Conservation (phyloP, 768 basidiomycete species). For the Lactifluus pinguis region DNA sequence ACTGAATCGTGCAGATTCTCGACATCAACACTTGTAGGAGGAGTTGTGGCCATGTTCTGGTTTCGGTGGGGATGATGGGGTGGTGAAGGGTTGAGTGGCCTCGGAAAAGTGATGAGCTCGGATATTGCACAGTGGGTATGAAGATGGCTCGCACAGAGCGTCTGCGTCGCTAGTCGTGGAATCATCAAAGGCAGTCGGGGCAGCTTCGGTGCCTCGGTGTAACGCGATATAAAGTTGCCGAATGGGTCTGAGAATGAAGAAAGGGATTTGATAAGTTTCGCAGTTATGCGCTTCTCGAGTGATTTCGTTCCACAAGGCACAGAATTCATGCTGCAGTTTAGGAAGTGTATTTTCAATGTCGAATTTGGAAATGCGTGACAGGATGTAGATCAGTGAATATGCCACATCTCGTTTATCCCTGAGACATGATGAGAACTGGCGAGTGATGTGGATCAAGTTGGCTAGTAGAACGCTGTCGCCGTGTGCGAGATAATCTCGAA, state of each 20-base stretch:
- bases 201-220: not conserved
- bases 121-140: not conserved
- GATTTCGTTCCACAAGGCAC: not conserved
- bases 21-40: no score
- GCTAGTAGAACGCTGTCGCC: not conserved
- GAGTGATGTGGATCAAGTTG: not conserved
- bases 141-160: not conserved
- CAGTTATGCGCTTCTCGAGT: not conserved
- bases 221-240: not conserved
- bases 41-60: not conserved
- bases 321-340: not conserved
- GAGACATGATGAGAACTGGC: not conserved
- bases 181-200: not conserved
- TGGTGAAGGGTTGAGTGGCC: no score
- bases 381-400: not conserved
- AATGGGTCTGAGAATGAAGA: not conserved
- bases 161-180: not conserved
- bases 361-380: not conserved
- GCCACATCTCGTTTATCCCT: no score
- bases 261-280: not conserved
- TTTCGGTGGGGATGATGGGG: no score
- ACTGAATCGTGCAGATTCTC: no score
- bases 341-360: not conserved
- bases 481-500: not conserved
- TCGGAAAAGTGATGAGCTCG: not conserved